Base-by-base conservation (phyloP, 179 eudicot genomes). In the Camellia oleifera region DNA sequence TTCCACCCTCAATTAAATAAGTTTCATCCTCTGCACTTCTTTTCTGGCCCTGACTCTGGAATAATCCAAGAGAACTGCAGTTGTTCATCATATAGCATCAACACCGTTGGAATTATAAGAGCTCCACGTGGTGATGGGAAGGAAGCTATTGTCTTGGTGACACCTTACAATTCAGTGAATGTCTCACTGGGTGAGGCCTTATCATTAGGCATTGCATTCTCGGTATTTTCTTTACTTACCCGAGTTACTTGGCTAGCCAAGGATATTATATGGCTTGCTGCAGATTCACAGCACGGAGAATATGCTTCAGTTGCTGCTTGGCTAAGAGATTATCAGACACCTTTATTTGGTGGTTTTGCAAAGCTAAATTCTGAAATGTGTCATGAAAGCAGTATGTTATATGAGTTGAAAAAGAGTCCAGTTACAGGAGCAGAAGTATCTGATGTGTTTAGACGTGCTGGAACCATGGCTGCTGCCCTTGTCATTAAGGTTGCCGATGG, bases 41-140 rank as follows among this genome's bases (percentile, higher is more conserved):
- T 96, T 86, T 89, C 94, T 79, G 85, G 88, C 79, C 86, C 88
- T 46, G 90, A 83, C 75, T 79, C 82, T 54, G 92, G 84, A 76
- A 82, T 77, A 78, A 68, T 69, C 23, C 89, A 83, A 70, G 94
- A 82, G 66, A 96, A 94, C 78, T 75, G 58, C 79, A 94, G 82
- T 66, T 90, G 90, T 86, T 81, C 86, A 70, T 74, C 80, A 68
- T 83, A 88, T 80, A 93, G 91, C 80, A 66, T 90, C 75, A 96
- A 89, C 81, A 89, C 93, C n/a, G 90, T 90, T 78, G 99, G 98
- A 74, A 90, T 96, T 78, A 81, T 92, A 68, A 91, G 99, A 87
- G 99, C 99, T 82, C 95, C 98, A 57, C 96, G 97, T 79, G 97
- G 99, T 26, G 99, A 96, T 84, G 99, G 99, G 72, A 96, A 96